Percentiles rank a stretch among this genome's conserved stretches.
Conservation (phyloP, 305 asterid species). For the Fraxinus xanthoxyloides region DNA sequence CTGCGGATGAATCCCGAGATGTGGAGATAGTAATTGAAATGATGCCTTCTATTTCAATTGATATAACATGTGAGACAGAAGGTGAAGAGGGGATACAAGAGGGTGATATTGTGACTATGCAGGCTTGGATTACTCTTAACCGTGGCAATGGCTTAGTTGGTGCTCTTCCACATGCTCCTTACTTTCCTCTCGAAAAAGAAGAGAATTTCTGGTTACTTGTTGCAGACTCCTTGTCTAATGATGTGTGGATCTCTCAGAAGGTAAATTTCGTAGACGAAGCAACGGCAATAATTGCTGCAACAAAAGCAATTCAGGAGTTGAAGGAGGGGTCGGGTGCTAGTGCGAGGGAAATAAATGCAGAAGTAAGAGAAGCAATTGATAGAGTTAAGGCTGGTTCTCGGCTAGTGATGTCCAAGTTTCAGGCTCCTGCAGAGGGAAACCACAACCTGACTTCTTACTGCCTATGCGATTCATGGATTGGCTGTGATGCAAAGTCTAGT, state of each 20-base stretch:
- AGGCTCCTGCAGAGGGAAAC: constrained; percentile 87
- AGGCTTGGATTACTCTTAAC: constrained; percentile 83
- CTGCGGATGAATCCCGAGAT: constrained; percentile 64
- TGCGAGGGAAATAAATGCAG: constrained; percentile 65
- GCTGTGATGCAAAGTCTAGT: constrained; percentile 75
- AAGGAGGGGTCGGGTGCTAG: constrained; percentile 91
- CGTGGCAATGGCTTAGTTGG: constrained; percentile 66
- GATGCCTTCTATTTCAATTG: constrained; percentile 88
- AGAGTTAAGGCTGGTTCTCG: constrained; percentile 83
- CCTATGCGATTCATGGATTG: constrained; percentile 93
- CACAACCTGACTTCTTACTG: constrained; percentile 71
- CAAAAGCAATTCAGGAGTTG: constrained; percentile 85
- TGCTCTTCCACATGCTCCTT: constrained; percentile 90
- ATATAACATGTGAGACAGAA: constrained; percentile 89
- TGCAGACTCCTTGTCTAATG: constrained; percentile 74
- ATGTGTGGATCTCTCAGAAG: constrained; percentile 95
- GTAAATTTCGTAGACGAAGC: constrained; percentile 91
- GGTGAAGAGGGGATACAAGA: constrained; percentile 99
- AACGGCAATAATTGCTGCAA: constrained; percentile 76
- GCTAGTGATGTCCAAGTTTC: constrained; percentile 90
- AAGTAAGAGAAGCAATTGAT: constrained; percentile 81
- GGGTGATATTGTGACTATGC: constrained; percentile 91
- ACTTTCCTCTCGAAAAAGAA: constrained; percentile 78
- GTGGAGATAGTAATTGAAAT: constrained; percentile 88
- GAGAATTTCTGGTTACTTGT: constrained; percentile 92